Base-by-base conservation (phyloP, 2,329 filamentous ascomycete genomes). In the Aspergillus sp. region DNA sequence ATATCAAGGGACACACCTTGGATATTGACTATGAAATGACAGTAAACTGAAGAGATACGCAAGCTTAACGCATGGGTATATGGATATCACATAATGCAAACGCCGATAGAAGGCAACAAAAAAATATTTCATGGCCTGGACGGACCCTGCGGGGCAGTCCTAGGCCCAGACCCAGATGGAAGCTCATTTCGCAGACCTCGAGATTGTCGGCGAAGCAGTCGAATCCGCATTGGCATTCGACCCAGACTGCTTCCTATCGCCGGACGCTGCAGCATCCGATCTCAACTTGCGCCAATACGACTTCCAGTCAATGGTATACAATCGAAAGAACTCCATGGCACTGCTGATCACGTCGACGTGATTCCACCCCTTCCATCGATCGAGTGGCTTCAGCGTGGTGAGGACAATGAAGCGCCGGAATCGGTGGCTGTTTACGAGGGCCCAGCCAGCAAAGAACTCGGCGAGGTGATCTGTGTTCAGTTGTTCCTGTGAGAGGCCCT, bases 381-480 rank as follows among this genome's bases (percentile, higher is more conserved):
- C 45, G 7, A 57, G 50, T 4, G 56, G 58, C 26, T 53, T 51
- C 5, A 52, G 34, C 6, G 51, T 36, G 4, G 61, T 61, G 9
- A 68, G 40, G 3, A 68, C 57, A 28, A 58, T 26, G 28, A 67
- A 68, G 6, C 57, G 58, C 5, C 66, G 59, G 42, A 64, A 65
- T 5, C 56, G 56, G 10, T 64, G 48, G 3, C 53, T 52, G 42
- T 69, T 57, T 8, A 64, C 45, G 4, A 68, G 45, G 2, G 55
- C 52, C 65, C 65, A 70, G 6, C 65, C 67, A 1, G 67, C 63
- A 41, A 69, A 69, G 29, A 65, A 62, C 45, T 71, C 66, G 4
- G 64, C 56, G 1, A 71, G 54, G 45, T 65, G 63, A 40, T 71
- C 66, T 6, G 63, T 52, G 34, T 68, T 55, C 27, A 60, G 54